Evolutionary conservation across 1,284 basidiomycete genomes (phyloP).

Genomic region (Malassezia furfur): DNA sequence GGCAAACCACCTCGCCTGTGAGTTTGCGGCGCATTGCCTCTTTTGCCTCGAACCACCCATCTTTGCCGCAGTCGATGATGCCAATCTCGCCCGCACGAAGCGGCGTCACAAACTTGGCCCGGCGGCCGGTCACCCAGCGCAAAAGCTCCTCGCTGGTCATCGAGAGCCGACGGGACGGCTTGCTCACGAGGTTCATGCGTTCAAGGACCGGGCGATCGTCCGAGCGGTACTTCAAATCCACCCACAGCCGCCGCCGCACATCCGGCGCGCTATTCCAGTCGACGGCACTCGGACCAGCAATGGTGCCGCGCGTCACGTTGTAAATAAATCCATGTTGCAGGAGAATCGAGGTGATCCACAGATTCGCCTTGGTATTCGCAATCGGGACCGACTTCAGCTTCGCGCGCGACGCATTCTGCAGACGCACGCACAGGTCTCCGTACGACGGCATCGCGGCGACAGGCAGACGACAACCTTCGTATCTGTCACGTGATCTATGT

Average conservation of each 20-base stretch:
- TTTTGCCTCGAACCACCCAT: slow-evolving; percentile 50
- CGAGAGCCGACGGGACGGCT: slow-evolving; percentile 63
- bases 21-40: slow-evolving; percentile 49
- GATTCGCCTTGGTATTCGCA: slow-evolving; percentile 68
- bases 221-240: slow-evolving; percentile 70
- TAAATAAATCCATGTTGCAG: slow-evolving; percentile 75
- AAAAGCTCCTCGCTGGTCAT: slow-evolving; percentile 65
- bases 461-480: neutral
- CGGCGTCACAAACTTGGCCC: slow-evolving; percentile 58
- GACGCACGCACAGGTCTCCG: slow-evolving; percentile 64
- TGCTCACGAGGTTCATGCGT: slow-evolving; percentile 64
- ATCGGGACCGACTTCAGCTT: slow-evolving; percentile 65
- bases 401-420: slow-evolving; percentile 79
- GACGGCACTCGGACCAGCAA: slow-evolving; percentile 57
- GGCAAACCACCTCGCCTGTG: slow-evolving; percentile 49
- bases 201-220: slow-evolving; percentile 70
- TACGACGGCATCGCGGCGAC: slow-evolving; percentile 52
- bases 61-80: slow-evolving; percentile 60
- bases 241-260: slow-evolving; percentile 59
- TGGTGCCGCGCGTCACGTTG: slow-evolving; percentile 68
- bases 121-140: slow-evolving; percentile 55
- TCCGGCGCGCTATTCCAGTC: slow-evolving; percentile 55
- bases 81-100: slow-evolving; percentile 77
- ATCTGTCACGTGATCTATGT: slow-evolving; percentile 17
- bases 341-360: slow-evolving; percentile 72